Base-by-base conservation (phyloP, 2,329 filamentous ascomycete genomes). In the Colletotrichum chrysophilum region DNA sequence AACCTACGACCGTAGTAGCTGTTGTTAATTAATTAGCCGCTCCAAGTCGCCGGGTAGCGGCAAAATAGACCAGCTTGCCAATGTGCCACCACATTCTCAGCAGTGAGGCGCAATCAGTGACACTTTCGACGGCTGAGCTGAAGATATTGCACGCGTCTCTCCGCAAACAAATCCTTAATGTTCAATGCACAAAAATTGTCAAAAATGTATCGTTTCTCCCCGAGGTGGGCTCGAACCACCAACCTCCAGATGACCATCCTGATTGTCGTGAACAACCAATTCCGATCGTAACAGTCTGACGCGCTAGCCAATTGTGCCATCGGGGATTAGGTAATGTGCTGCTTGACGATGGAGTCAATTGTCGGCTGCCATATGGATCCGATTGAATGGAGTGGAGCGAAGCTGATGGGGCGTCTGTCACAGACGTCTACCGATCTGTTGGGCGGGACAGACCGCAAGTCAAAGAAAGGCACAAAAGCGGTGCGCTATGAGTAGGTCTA, bases 231-330 rank as follows among this genome's bases (percentile, higher is more conserved):
- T 66, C 64, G 64, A 66, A 66, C 64, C 64, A 66, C 64, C 64
- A 66, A 55, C 64, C 64, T 66, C 64, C 64, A 66, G 64, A 66
- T 66, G 64, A 66, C 64, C 64, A 55, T 26, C 26, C 12, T 61
- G 0, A 7, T 7, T 21, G n/a, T 18, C 16, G 14, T 14, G 28
- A 52, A 7, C 8, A 55, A 32, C 12, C 43, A 21, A 12, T 32
- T 66, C n/a, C 24, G 62, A 32, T 66, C n/a, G 28, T 66, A 66
- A 66, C 64, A 66, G 64, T 66, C 64, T 66, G 64, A 66, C 64
- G 64, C 64, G 64, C 64, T 66, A 66, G 64, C 64, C 64, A 66
- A 66, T 66, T 66, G 64, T 66, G 64, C 64, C 64, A 66, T 66
- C 64, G 64, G 64, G 26, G 64, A 66, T 66, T 52, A 52, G 43